These are phyloP conservation scores for Piloderma croceum DNA, from an alignment of 768 basidiomycete genomes.

Conservation along the genomic window DNA sequence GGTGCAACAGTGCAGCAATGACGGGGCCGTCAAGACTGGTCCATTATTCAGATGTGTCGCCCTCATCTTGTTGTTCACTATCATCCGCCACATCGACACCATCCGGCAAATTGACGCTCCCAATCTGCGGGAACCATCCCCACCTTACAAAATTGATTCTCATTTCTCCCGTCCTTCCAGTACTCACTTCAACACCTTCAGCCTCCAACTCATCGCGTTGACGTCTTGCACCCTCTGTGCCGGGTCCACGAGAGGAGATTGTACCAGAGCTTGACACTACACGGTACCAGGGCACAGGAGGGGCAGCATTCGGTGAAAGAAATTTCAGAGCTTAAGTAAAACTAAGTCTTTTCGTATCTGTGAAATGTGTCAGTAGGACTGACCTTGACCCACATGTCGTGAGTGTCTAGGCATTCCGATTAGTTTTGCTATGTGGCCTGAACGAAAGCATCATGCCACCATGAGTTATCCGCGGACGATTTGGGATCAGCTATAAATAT, in stretches of 20 bases:
- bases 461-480: no score
- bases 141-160: conserved; percentile 51
- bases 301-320: conserved; percentile 49
- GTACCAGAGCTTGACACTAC: conserved; percentile 65
- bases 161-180: conserved; percentile 49
- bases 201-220: conserved; percentile 73
- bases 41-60: no score
- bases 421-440: conserved; percentile 76
- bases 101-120: no score
- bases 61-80: no score
- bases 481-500: no score
- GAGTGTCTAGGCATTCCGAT: conserved; percentile 76
- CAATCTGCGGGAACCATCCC: conserved; percentile 62
- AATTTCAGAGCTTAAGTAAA: conserved; percentile 66
- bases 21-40: no score
- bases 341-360: background rate
- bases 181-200: conserved; percentile 75
- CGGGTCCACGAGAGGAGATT: conserved; percentile 81
- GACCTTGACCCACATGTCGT: conserved; percentile 80
- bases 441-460: no score
- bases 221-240: conserved; percentile 68
- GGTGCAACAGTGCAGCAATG: no score
- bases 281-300: conserved; percentile 78
- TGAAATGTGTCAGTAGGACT: conserved; percentile 1
- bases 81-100: conserved; percentile 16